Evolutionary conservation across 768 basidiomycete genomes (phyloP).

Genomic region (Goffeauzyma gilvescens): DNA sequence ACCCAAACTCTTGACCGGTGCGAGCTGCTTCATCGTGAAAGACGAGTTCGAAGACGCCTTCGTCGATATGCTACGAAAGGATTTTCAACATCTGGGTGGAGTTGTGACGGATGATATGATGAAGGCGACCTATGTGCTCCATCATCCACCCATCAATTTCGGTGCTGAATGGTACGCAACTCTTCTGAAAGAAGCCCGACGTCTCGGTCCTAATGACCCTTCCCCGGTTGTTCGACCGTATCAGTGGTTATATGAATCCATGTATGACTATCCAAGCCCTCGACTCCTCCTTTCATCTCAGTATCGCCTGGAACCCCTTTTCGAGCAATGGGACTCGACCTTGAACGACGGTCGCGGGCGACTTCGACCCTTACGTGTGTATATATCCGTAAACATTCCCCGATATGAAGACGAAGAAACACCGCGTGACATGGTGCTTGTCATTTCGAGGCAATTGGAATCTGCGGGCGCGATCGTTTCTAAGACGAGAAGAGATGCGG

Average conservation of each 20-base stretch:
- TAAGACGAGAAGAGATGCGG: background rate
- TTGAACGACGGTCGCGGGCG: no score
- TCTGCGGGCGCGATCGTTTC: background rate
- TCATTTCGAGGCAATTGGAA: background rate
- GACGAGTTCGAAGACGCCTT: no score
- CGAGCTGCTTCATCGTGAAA: no score
- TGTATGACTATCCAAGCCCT: background rate
- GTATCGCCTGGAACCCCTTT: no score
- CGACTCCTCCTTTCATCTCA: no score
- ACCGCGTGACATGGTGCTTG: background rate
- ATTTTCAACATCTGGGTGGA: no score
- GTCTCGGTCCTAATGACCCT: background rate
- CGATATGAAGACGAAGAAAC: background rate
- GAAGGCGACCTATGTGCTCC: background rate
- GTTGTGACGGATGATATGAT: background rate
- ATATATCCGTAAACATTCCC: background rate
- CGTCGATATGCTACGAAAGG: no score
- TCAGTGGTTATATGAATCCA: conserved; percentile 1
- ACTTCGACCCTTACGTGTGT: background rate
- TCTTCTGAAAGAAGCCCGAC: no score
- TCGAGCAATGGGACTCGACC: no score
- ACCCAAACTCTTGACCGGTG: no score
- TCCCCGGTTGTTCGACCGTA: background rate
- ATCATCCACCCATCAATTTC: no score
- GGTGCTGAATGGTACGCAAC: no score